Evolutionary conservation across 192 early-diverging fungal genomes (phyloP).

Genomic region (Coemansia sp.): DNA sequence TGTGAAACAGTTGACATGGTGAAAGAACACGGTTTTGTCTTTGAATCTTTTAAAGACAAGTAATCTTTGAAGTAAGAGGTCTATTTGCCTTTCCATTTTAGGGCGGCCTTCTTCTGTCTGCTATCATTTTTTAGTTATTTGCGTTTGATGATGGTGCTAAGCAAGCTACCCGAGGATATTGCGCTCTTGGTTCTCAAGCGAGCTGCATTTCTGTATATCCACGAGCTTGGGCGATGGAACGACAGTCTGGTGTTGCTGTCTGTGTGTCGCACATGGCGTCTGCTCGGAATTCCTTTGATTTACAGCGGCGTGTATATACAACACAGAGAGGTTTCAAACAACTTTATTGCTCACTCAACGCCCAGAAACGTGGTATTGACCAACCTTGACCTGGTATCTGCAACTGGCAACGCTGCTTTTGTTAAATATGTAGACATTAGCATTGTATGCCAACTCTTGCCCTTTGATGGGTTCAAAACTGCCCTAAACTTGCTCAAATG

Average conservation of each 20-base stretch:
- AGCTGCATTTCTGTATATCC: background rate
- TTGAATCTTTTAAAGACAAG: no score
- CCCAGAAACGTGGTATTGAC: background rate
- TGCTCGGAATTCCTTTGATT: background rate
- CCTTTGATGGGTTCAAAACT: background rate
- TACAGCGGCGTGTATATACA: constrained; percentile 6
- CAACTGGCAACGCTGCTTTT: background rate
- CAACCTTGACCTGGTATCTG: constrained; percentile 2
- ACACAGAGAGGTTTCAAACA: background rate
- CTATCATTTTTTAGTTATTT: background rate
- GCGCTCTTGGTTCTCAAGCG: background rate
- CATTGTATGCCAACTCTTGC: background rate
- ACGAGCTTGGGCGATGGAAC: background rate
- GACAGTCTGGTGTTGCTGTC: constrained; percentile 4
- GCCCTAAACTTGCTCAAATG: background rate
- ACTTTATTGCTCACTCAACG: background rate
- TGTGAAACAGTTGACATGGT: background rate
- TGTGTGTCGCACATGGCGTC: constrained; percentile 9
- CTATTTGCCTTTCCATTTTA: no score
- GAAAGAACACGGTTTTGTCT: background rate
- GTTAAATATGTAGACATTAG: background rate
- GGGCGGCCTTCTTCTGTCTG: no score
- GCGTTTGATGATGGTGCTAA: background rate
- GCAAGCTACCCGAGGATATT: constrained; percentile 9
- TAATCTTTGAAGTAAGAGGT: no score